Conservation (phyloP, 257 asterid genomes). For the Ballota nigra region DNA sequence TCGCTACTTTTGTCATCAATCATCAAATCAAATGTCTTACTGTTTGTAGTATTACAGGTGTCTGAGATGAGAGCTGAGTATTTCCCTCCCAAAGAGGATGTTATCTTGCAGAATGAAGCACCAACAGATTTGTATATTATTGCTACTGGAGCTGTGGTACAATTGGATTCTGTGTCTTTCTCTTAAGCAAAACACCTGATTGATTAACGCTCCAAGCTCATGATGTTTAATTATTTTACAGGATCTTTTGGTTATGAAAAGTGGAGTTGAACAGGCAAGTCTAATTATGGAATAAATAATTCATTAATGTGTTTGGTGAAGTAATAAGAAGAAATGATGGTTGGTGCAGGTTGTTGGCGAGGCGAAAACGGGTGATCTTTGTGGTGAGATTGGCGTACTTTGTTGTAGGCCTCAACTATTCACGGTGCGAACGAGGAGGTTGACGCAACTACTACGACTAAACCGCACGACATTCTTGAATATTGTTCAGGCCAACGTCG, state of each 20-base stretch:
- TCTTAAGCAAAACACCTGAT: background rate
- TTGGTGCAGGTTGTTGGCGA: constrained; percentile 66
- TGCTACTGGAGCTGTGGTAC: constrained; percentile 59
- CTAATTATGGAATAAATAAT: background rate
- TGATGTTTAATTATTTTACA: constrained; percentile 18
- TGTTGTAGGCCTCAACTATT: constrained; percentile 88
- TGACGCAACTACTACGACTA: constrained; percentile 73
- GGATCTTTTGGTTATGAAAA: constrained; percentile 50
- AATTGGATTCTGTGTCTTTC: background rate
- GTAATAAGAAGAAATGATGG: constrained; percentile 10
- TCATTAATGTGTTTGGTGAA: background rate
- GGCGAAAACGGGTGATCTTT: constrained; percentile 74
- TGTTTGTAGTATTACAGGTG: constrained; percentile 29
- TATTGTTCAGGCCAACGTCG: constrained; percentile 83
- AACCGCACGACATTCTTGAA: constrained; percentile 74
- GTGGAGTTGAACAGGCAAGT: constrained; percentile 72
- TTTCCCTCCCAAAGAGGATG: constrained; percentile 61
- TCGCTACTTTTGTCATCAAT: background rate
- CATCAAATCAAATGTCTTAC: background rate
- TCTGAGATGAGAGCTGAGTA: constrained; percentile 66
- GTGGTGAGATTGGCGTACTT: constrained; percentile 93
- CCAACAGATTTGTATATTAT: constrained; percentile 59
- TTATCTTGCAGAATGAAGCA: constrained; percentile 65
- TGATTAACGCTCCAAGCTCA: constrained; percentile 1
- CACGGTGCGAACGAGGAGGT: constrained; percentile 77